These are phyloP conservation scores for Chlorella sp. DNA, from an alignment of 139 green algal genomes.

Conservation along the genomic window DNA sequence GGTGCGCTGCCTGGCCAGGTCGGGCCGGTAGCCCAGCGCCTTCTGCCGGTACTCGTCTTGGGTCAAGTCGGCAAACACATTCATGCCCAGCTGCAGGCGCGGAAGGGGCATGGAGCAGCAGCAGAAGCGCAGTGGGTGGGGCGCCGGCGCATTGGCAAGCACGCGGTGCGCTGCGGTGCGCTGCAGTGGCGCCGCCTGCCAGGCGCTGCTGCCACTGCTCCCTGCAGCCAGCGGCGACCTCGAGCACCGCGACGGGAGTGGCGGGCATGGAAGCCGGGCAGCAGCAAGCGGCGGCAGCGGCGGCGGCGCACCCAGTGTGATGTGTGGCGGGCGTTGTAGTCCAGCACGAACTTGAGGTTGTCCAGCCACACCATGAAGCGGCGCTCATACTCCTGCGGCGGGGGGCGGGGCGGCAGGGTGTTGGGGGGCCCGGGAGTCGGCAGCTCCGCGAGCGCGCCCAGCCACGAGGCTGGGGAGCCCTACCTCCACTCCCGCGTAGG, in stretches of 20 bases:
- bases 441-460: not conserved
- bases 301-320: slow-evolving; percentile 62
- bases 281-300: too few species aligned
- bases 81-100: slow-evolving; percentile 78
- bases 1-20: slow-evolving; percentile 29
- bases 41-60: slow-evolving; percentile 85
- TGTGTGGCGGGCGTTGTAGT: slow-evolving; percentile 75
- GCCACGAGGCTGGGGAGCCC: not conserved
- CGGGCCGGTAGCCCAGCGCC: slow-evolving; percentile 69
- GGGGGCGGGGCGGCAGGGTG: not conserved
- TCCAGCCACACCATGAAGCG: slow-evolving; percentile 83
- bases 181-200: too few species aligned
- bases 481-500: slow-evolving; percentile 38
- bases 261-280: too few species aligned
- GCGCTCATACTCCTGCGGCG: slow-evolving; percentile 63
- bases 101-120: too few species aligned
- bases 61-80: slow-evolving; percentile 87
- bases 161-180: too few species aligned
- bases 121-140: too few species aligned
- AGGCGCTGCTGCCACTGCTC: too few species aligned
- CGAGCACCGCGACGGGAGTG: too few species aligned
- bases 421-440: not conserved
- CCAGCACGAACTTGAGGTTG: slow-evolving; percentile 83
- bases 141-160: too few species aligned
- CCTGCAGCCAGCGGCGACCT: too few species aligned